Percentiles rank a stretch among this genome's conserved stretches.
phyloP scores from a whole-genome alignment of 768 basidiomycete species.

The Leccinum incarnatum region DNA sequence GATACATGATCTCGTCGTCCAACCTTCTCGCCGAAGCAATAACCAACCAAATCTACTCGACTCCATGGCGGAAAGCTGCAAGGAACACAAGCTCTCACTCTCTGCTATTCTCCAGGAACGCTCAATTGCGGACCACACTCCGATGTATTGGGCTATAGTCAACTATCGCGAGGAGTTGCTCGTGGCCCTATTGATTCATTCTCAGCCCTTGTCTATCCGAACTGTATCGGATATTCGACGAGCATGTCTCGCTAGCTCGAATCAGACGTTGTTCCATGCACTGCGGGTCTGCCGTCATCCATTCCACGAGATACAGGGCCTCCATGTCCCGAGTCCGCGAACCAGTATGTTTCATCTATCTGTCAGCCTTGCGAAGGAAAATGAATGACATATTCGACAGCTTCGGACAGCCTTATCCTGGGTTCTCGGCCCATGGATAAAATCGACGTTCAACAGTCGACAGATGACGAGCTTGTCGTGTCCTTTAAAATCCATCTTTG shows the following conservation, averaged over 20 bases:
- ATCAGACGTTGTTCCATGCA: constrained; percentile 15
- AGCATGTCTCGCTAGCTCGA: constrained; percentile 50
- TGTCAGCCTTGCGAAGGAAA: not conserved
- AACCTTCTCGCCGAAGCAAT: constrained; percentile 1
- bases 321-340: constrained; percentile 12
- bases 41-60: constrained; percentile 41
- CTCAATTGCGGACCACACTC: constrained; percentile 23
- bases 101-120: constrained; percentile 27
- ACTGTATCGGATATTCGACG: constrained; percentile 62
- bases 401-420: constrained; percentile 39
- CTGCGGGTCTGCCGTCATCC: constrained; percentile 23
- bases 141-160: constrained; percentile 32
- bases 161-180: constrained; percentile 41
- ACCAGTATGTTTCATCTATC: constrained; percentile 26
- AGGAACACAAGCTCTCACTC: constrained; percentile 42
- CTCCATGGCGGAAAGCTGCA: constrained; percentile 60
- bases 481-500: constrained; percentile 55
- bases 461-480: constrained; percentile 48
- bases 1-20: constrained; percentile 49
- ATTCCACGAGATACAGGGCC: constrained; percentile 23
- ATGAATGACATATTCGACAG: constrained; percentile 7
- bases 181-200: constrained; percentile 50
- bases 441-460: constrained; percentile 48
- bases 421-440: constrained; percentile 46
- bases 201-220: constrained; percentile 37